Base-by-base conservation (phyloP, 768 basidiomycete genomes). In the Suillus ampliporus region DNA sequence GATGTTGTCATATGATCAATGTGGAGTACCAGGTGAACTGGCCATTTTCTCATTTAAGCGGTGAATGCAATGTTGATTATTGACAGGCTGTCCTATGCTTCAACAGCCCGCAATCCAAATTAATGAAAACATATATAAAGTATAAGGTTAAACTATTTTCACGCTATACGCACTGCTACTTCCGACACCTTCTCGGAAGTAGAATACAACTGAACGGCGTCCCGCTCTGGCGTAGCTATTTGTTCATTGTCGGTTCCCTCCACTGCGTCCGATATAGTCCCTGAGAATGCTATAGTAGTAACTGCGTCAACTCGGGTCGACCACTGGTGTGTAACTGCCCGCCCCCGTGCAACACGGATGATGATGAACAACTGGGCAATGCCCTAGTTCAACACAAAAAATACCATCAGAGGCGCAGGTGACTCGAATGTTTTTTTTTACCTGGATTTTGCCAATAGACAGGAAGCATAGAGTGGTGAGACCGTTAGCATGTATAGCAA, bases 321-420 rank as follows among this genome's bases (percentile, higher is more conserved):
- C 2, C 60, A 61, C 1, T 59, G 15, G 28, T 63, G 21, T 4
- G 59, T 23, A 58, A 70, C 69, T 14, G 72, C 71, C 10, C 64
- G 58, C 8, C 78, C 79, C 51, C 59, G 67, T 0, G 72, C 74
- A 31, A 81, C 75, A 4, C 79, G 75, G 21, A 76, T 66, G 63
- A 79, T 72, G 65, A 81, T 79, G 52, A 76, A 61, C 17, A 75
- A 31, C 26, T 78, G 73, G 0, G 73, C 72, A 58, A 80, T 76
- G 28, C 68, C 71, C 79, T 80, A 14, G 14, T 17, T 31, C 37
- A 15, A 40, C 31, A 31, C 31, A 38, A 47, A 11, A 35, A 44
- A 26, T 51, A 51, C 19, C 14, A 23, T 40, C 8, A 44, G 13
- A 38, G 38, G 23, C 19, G 5, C 7, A 13, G 7, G 0, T 10